Evolutionary conservation across 2,329 filamentous ascomycete genomes (phyloP).

Genomic region (Calonectria pseudoreteaudii): DNA sequence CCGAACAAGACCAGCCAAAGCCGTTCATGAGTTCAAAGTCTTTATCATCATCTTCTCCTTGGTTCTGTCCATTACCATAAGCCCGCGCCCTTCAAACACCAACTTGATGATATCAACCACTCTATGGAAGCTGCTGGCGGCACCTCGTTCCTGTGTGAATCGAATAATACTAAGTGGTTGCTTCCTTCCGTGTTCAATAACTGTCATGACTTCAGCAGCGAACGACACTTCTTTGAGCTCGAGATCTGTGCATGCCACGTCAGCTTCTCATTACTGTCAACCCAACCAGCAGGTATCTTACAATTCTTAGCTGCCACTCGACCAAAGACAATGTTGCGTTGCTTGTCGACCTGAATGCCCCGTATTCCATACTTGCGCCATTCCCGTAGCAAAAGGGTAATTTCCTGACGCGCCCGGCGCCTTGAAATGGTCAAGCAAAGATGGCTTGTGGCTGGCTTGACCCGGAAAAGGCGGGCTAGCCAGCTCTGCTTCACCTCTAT

Average conservation of each 20-base stretch:
- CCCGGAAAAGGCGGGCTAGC: slow-evolving; percentile 88
- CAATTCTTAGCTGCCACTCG: slow-evolving; percentile 82
- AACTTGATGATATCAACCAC: slow-evolving; percentile 82
- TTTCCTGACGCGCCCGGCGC: slow-evolving; percentile 80
- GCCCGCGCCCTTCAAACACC: slow-evolving; percentile 72
- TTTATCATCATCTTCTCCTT: slow-evolving; percentile 81
- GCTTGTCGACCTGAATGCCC: slow-evolving; percentile 82
- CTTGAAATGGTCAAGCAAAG: slow-evolving; percentile 79
- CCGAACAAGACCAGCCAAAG: background rate
- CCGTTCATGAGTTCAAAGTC: slow-evolving; percentile 66
- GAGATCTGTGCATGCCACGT: slow-evolving; percentile 67
- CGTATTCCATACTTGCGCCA: slow-evolving; percentile 87
- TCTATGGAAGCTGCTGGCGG: slow-evolving; percentile 87
- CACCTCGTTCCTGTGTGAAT: slow-evolving; percentile 92
- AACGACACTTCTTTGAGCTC: slow-evolving; percentile 90
- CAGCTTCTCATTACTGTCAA: slow-evolving; percentile 25
- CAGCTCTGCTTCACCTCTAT: slow-evolving; percentile 83
- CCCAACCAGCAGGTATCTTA: slow-evolving; percentile 58
- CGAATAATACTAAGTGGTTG: slow-evolving; percentile 83
- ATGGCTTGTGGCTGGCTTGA: slow-evolving; percentile 83
- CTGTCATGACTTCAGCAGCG: slow-evolving; percentile 86
- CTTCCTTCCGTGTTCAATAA: slow-evolving; percentile 85
- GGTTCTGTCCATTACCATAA: slow-evolving; percentile 76
- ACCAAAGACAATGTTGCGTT: slow-evolving; percentile 82
- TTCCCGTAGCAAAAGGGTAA: slow-evolving; percentile 79